phyloP scores from a whole-genome alignment of 306 rosid genomes.

The Quercus bicolor region DNA sequence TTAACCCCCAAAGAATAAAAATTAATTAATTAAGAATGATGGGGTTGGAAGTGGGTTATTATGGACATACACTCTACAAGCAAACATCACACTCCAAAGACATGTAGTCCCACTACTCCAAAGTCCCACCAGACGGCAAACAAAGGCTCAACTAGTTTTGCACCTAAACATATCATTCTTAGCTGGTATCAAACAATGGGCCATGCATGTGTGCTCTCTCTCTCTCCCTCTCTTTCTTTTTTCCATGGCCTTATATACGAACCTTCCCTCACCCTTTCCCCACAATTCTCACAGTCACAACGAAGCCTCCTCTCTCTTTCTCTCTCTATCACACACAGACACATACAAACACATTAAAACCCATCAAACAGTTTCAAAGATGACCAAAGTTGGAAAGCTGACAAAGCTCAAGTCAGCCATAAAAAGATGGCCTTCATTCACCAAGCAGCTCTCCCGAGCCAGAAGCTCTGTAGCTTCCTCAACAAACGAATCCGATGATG shows the following conservation, averaged over 20 bases:
- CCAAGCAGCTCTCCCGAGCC: constrained; percentile 61
- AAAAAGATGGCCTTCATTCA: constrained; percentile 70
- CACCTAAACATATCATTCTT: constrained; percentile 47
- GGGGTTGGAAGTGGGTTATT: constrained; percentile 20
- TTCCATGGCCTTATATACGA: constrained; percentile 34
- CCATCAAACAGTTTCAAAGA: constrained; percentile 33
- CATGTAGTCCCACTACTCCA: constrained; percentile 3
- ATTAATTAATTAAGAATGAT: background rate
- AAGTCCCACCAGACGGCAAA: constrained; percentile 23
- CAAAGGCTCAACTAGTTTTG: constrained; percentile 39
- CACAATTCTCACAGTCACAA: background rate
- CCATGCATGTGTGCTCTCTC: constrained; percentile 38
- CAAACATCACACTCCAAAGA: background rate
- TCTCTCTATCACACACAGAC: background rate
- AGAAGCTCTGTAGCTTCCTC: constrained; percentile 31
- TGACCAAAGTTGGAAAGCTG: constrained; percentile 75
- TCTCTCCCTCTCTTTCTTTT: background rate
- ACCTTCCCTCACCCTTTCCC: constrained; percentile 36
- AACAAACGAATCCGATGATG: background rate
- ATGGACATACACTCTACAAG: constrained; percentile 19
- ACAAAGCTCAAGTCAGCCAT: constrained; percentile 86
- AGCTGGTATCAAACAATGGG: constrained; percentile 77
- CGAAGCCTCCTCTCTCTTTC: background rate
- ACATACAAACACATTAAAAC: background rate
- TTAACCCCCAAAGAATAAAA: background rate